These are phyloP conservation scores for Porcisia hertigi DNA, from an alignment of 208 protist genomes.

Conservation along the genomic window DNA sequence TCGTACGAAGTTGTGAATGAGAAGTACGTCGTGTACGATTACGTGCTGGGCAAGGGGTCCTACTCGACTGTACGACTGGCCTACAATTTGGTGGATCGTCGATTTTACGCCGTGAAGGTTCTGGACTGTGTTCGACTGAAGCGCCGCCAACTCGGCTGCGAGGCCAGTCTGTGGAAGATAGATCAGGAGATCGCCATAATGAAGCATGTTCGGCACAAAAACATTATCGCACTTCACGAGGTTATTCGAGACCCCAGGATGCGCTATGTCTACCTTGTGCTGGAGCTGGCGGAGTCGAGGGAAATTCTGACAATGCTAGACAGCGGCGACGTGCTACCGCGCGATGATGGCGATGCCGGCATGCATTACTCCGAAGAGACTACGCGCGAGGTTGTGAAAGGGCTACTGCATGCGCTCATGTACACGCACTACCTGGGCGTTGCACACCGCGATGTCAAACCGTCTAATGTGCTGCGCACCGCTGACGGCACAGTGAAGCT, in stretches of 20 bases:
- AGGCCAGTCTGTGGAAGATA: conserved; percentile 37
- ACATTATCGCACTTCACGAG: conserved; percentile 91
- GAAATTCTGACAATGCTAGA: conserved; percentile 50
- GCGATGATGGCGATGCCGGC: conserved; percentile 18
- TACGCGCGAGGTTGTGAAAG: conserved; percentile 35
- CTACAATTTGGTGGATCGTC: conserved; percentile 44
- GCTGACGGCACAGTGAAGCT: conserved; percentile 67
- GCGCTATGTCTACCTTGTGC: conserved; percentile 83
- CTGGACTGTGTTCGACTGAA: conserved; percentile 43
- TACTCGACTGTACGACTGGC: conserved; percentile 67
- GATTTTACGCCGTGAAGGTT: conserved; percentile 70
- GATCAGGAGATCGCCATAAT: conserved; percentile 91
- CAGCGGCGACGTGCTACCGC: conserved; percentile 47
- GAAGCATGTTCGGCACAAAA: conserved; percentile 91
- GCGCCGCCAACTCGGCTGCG: conserved; percentile 33
- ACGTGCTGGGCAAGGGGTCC: conserved; percentile 59
- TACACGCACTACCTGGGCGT: conserved; percentile 60
- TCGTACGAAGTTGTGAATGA: conserved; percentile 55
- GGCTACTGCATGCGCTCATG: conserved; percentile 43
- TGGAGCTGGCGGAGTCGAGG: conserved; percentile 80
- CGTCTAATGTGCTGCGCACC: conserved; percentile 70
- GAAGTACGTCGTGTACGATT: conserved; percentile 69
- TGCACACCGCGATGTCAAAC: conserved; percentile 79
- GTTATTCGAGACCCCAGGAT: conserved; percentile 90
- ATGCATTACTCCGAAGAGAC: conserved; percentile 32